phyloP scores from a whole-genome alignment of 148 eudicot genomes.

The Diospyros kaki region DNA sequence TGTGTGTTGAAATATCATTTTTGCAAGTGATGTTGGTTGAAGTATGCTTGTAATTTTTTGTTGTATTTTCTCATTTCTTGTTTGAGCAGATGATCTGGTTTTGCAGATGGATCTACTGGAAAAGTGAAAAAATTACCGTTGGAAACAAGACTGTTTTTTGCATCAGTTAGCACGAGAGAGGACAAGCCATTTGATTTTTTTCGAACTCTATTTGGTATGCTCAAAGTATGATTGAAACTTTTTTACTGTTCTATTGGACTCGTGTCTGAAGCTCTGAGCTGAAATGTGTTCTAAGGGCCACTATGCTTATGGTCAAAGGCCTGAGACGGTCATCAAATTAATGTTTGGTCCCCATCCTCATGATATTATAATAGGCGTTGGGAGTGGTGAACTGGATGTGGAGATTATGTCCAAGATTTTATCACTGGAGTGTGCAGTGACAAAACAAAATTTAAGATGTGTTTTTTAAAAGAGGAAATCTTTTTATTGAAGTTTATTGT shows the following conservation, averaged over 20 bases:
- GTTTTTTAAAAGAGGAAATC: background rate
- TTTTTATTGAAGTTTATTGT: background rate
- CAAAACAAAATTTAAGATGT: background rate
- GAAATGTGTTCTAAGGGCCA: background rate
- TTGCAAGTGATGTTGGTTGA: background rate
- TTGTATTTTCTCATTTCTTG: conserved; percentile 11
- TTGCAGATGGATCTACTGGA: conserved; percentile 53
- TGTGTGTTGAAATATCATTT: background rate
- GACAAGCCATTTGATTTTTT: conserved; percentile 82
- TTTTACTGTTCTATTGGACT: background rate
- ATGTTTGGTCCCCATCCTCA: conserved; percentile 1
- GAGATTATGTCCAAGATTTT: background rate
- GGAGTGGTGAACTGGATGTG: background rate
- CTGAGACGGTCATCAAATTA: background rate
- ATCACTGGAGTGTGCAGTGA: background rate
- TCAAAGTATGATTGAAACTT: background rate
- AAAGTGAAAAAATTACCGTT: conserved; percentile 36
- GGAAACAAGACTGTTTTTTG: conserved; percentile 45
- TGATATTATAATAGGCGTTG: background rate
- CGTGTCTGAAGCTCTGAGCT: background rate
- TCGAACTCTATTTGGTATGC: conserved; percentile 62
- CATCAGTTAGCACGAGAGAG: conserved; percentile 60
- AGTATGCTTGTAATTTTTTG: conserved; percentile 1
- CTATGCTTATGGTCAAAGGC: background rate
- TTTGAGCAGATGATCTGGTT: conserved; percentile 24